A percentile compares a stretch with the other conserved stretches of the same genome.
Evolutionary conservation across 2,329 filamentous ascomycete species (phyloP).

Genomic region (Cytospora leucostoma): DNA sequence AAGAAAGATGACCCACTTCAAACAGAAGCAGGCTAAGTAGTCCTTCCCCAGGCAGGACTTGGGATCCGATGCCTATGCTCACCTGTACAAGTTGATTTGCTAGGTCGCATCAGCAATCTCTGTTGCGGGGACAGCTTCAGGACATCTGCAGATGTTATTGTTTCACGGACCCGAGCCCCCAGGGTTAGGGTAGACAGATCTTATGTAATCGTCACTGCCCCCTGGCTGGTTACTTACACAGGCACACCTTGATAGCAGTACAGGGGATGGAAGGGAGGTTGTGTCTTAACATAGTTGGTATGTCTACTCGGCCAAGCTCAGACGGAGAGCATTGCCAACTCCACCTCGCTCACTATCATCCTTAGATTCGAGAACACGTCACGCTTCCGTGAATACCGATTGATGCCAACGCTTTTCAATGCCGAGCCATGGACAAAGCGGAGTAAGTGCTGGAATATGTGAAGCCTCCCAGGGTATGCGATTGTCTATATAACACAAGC

Average conservation of each 20-base stretch:
- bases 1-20: background rate
- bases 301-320: background rate
- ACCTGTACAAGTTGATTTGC: background rate
- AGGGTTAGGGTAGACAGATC: background rate
- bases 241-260: background rate
- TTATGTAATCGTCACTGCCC: background rate
- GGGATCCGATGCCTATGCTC: background rate
- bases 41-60: background rate
- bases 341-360: too few species aligned
- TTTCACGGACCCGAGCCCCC: background rate
- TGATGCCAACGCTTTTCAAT: background rate
- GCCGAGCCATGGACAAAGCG: background rate
- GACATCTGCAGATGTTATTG: background rate
- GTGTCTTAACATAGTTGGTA: background rate
- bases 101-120: background rate
- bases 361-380: too few species aligned
- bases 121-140: background rate
- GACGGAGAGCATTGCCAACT: too few species aligned
- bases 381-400: background rate
- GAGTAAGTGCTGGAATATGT: conserved; percentile 15
- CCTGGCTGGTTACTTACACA: background rate
- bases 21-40: background rate
- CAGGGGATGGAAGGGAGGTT: background rate
- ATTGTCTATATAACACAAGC: conserved; percentile 10
- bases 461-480: conserved; percentile 10